These are phyloP conservation scores for Myxozyma neotropica DNA, from an alignment of 805 yeast genomes.

Conservation along the genomic window DNA sequence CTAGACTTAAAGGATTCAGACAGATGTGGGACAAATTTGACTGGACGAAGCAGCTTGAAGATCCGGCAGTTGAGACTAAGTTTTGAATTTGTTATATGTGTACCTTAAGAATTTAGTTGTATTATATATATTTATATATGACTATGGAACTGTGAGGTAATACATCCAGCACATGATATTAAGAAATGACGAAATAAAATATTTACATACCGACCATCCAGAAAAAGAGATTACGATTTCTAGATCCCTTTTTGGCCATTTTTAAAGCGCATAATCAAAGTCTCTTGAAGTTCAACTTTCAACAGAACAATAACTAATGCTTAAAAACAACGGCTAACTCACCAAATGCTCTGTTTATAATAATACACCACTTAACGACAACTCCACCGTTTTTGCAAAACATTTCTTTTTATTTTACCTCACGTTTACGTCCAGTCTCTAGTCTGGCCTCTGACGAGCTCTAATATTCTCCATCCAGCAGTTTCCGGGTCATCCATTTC, in stretches of 20 bases:
- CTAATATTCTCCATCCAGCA: slow-evolving; percentile 96
- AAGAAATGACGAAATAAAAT: neutral
- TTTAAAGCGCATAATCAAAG: too few species aligned
- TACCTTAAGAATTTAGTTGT: neutral
- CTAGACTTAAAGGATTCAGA: slow-evolving; percentile 43
- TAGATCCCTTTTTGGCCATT: neutral
- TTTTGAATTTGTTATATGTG: neutral
- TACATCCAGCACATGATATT: neutral
- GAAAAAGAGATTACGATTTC: neutral
- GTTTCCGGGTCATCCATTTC: slow-evolving; percentile 87
- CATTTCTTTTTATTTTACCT: neutral
- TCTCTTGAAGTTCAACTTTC: too few species aligned
- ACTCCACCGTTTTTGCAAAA: neutral
- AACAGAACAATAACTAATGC: too few species aligned
- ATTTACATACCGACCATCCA: neutral
- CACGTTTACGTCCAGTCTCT: slow-evolving; percentile 65
- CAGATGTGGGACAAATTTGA: slow-evolving; percentile 45
- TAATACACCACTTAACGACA: neutral
- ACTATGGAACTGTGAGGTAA: neutral
- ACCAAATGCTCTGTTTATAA: too few species aligned
- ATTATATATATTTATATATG: neutral
- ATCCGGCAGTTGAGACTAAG: slow-evolving; percentile 2
- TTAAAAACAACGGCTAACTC: too few species aligned
- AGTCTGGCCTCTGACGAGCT: slow-evolving; percentile 91
- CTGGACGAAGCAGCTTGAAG: slow-evolving; percentile 39